Evolutionary conservation across 129 eudicot species (phyloP), one percentile per base, ranked within the genome.

Genomic region (Erigeron canadensis): DNA sequence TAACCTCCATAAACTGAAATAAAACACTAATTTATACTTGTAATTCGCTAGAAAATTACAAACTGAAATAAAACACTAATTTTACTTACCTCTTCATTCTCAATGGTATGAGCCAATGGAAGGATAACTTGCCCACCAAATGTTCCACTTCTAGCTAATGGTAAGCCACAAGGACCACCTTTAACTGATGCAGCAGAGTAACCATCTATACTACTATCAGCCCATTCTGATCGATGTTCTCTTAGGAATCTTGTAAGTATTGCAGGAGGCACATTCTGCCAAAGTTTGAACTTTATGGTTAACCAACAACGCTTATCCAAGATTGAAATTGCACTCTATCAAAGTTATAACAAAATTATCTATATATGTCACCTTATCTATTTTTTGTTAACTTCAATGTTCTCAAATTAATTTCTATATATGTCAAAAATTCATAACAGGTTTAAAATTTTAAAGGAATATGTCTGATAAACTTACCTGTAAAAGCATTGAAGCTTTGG

Each of bases 221-320:
- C 99, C 99, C 99, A 94, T 77, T 94, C 99, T 9, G 99, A 87
- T 47, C 99, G 83, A 67, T 94, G 99, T 72, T 94, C 99, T 51
- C 99, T 70, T 79, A 94, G 69, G 79, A 94, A 94, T 77, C 97
- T 80, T 18, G 88, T 79, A 55, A 94, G 89, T 65, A 94, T 84
- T 18, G 99, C 99, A 34, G 97, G 99, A 65, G 99, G 91, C 37
- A 94, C 99, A 67, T 94, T 90, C 97, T 94, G 86, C 72, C 65
- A 61, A 67, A 83, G 71, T 43, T 17, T 10, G 60, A 65, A 45
- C 37, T 44, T 42, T 11, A 54, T n/a, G 15, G 57, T 54, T 72
- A 54, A 15, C 10, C 65, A 22, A 48, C 16, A 21, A 40, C 50
- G n/a, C n/a, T 28, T 28, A 28, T 28, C 34, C 34, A 19, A 40